Percentiles rank a stretch among this genome's conserved stretches.
These are phyloP conservation scores for Tripterygium wilfordii DNA, from an alignment of 177 flowering plant genomes.

Conservation along the genomic window DNA sequence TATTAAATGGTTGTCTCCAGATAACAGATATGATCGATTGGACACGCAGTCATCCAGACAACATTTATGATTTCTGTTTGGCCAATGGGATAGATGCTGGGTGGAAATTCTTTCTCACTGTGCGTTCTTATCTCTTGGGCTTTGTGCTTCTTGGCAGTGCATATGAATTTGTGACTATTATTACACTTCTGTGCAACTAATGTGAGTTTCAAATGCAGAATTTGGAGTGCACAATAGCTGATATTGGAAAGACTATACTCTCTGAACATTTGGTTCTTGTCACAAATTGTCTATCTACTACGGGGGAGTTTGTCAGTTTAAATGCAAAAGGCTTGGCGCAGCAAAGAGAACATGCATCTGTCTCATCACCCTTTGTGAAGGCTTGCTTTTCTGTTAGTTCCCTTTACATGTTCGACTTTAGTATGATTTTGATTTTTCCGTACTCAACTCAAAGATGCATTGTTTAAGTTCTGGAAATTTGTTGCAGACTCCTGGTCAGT, in stretches of 20 bases:
- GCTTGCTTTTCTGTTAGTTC: slow-evolving; percentile 79
- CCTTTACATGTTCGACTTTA: neutral
- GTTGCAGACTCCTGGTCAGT: slow-evolving; percentile 59
- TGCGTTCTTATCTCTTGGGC: slow-evolving; percentile 18
- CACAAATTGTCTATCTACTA: slow-evolving; percentile 62
- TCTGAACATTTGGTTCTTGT: slow-evolving; percentile 65
- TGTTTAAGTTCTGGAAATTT: slow-evolving; percentile 8
- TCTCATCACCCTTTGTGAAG: slow-evolving; percentile 67
- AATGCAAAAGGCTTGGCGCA: slow-evolving; percentile 55
- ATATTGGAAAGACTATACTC: slow-evolving; percentile 62
- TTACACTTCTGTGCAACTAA: neutral
- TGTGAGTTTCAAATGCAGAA: slow-evolving; percentile 38
- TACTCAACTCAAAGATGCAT: neutral
- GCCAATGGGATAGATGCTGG: slow-evolving; percentile 76
- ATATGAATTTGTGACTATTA: neutral
- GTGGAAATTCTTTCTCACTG: slow-evolving; percentile 52
- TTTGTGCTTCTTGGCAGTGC: neutral
- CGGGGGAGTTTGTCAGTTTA: slow-evolving; percentile 83
- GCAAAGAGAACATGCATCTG: slow-evolving; percentile 46
- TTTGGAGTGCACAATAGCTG: slow-evolving; percentile 54
- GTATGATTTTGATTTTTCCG: neutral
- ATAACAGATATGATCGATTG: slow-evolving; percentile 80
- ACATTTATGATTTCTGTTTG: slow-evolving; percentile 35
- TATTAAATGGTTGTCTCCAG: slow-evolving; percentile 46
- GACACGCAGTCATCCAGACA: slow-evolving; percentile 83